Percentiles rank a stretch among this genome's conserved stretches.
Evolutionary conservation across 495 filamentous ascomycete genomes (phyloP).

Genomic region (Aspergillus campestris): DNA sequence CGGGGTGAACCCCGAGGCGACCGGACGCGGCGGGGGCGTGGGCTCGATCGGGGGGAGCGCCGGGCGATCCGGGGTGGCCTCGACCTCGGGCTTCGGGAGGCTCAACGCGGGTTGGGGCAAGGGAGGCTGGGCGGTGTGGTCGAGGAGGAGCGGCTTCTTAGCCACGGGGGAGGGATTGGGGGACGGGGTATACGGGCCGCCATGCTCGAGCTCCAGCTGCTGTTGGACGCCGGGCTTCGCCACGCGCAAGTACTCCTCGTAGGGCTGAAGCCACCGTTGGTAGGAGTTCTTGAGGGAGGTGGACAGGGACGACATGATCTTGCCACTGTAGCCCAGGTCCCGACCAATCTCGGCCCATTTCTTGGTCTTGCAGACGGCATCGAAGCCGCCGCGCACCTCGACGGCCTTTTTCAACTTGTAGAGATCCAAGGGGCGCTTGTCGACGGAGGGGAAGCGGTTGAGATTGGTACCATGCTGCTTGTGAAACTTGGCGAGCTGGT

Average conservation of each 20-base stretch:
- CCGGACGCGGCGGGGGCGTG: conserved; percentile 38
- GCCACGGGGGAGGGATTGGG: conserved; percentile 70
- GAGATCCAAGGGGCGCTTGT: conserved; percentile 93
- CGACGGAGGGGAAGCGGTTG: conserved; percentile 89
- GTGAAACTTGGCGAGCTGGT: conserved; percentile 93
- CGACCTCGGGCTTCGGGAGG: conserved; percentile 53
- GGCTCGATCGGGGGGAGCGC: conserved; percentile 38
- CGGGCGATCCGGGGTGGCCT: conserved; percentile 33
- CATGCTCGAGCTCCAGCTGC: conserved; percentile 86
- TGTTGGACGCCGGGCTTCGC: conserved; percentile 97
- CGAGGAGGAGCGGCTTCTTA: conserved; percentile 55
- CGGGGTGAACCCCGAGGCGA: conserved; percentile 67
- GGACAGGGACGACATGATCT: conserved; percentile 99
- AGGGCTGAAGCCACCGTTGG: conserved; percentile 89
- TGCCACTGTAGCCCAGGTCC: conserved; percentile 95
- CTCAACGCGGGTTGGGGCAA: conserved; percentile 61
- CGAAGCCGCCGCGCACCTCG: conserved; percentile 86
- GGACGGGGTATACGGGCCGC: conserved; percentile 90
- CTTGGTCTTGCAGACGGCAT: conserved; percentile 91
- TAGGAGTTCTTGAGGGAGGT: conserved; percentile 99
- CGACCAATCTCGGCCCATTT: conserved; percentile 99
- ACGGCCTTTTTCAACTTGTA: conserved; percentile 97
- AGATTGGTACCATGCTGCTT: conserved; percentile 92
- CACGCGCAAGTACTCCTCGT: conserved; percentile 86
- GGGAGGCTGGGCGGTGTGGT: conserved; percentile 56